phyloP scores from a whole-genome alignment of 202 grass and related monocot genomes.

The Tripidium arundinaceum region DNA sequence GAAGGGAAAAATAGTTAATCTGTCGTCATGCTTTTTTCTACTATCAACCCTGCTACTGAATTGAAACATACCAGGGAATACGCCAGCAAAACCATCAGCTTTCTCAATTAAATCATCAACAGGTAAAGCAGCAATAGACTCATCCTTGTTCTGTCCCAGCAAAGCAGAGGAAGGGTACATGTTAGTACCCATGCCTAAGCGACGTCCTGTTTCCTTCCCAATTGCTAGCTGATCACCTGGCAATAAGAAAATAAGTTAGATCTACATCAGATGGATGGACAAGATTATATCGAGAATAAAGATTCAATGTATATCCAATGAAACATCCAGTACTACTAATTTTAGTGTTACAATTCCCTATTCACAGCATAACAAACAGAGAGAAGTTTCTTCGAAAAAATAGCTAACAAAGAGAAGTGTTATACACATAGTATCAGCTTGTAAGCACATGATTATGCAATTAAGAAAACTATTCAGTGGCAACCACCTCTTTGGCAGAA shows the following conservation, averaged over 20 bases:
- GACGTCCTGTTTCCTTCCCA: conserved; percentile 75
- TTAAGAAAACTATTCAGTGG: neutral
- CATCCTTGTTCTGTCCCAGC: conserved; percentile 71
- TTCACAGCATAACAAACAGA: neutral
- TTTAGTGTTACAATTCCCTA: neutral
- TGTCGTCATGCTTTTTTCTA: neutral
- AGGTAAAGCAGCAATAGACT: conserved; percentile 56
- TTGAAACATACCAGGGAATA: conserved; percentile 74
- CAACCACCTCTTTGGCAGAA: neutral
- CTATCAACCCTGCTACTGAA: neutral
- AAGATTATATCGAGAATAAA: neutral
- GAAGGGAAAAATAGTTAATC: conserved; percentile 15
- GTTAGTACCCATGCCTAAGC: conserved; percentile 93
- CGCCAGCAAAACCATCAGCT: conserved; percentile 94
- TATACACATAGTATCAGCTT: neutral
- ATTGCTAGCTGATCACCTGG: conserved; percentile 93
- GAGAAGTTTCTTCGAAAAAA: no score
- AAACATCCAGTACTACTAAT: neutral
- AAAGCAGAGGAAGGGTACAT: conserved; percentile 95
- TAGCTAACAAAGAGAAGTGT: neutral
- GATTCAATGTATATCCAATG: neutral
- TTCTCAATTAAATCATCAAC: conserved; percentile 93
- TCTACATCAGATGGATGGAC: neutral
- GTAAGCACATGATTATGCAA: neutral
- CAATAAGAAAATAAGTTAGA: neutral